phyloP scores from a whole-genome alignment of 2,329 filamentous ascomycete species.

The Aureobasidium sp. region DNA sequence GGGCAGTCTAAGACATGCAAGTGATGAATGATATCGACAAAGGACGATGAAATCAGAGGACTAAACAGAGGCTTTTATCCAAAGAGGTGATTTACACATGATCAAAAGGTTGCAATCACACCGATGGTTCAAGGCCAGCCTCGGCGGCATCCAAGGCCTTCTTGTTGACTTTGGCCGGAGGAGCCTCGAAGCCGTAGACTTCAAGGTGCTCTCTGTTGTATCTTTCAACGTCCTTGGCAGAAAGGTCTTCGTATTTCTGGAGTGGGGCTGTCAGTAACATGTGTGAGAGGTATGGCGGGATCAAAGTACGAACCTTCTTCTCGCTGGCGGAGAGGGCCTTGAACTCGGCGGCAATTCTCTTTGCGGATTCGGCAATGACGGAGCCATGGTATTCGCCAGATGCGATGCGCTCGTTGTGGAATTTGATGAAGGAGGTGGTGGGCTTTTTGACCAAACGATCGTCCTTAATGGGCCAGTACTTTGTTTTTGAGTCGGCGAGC shows the following conservation, averaged over 20 bases:
- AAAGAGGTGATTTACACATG: neutral
- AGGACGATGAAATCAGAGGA: neutral
- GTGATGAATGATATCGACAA: neutral
- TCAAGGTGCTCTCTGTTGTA: neutral
- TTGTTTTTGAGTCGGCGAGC: slow-evolving; percentile 11
- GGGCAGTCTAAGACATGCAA: neutral
- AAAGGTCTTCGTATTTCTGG: slow-evolving; percentile 7
- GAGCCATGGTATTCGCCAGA: slow-evolving; percentile 48
- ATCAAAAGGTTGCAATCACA: neutral
- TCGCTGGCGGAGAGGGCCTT: slow-evolving; percentile 39
- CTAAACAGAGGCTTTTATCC: neutral
- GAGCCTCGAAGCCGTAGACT: neutral
- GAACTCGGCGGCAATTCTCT: slow-evolving; percentile 42
- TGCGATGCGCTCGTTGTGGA: slow-evolving; percentile 37
- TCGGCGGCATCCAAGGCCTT: neutral
- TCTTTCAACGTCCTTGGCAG: neutral
- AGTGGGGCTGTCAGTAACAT: neutral
- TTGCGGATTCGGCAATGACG: slow-evolving; percentile 31
- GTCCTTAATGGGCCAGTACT: slow-evolving; percentile 35
- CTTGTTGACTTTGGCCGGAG: neutral
- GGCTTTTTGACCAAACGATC: slow-evolving; percentile 46
- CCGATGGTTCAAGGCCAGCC: neutral
- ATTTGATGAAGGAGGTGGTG: slow-evolving; percentile 36
- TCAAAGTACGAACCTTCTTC: slow-evolving; percentile 38
- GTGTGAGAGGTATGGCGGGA: neutral